These are phyloP conservation scores for Areca catechu DNA, from an alignment of 176 grass and related monocot genomes.

Conservation along the genomic window DNA sequence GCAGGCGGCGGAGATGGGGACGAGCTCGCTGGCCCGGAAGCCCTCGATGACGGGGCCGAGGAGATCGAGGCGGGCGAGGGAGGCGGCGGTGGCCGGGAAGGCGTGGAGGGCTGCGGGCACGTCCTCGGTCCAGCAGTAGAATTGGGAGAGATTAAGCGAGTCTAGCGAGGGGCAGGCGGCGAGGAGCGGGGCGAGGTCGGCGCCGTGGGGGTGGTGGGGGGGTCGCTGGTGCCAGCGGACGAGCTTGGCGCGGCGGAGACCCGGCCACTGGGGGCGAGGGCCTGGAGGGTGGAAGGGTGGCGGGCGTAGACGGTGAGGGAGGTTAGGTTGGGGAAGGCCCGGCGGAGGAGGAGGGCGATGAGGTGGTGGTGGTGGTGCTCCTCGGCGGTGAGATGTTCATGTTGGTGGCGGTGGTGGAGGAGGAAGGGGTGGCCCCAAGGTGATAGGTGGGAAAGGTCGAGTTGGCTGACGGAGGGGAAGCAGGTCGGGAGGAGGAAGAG, in stretches of 20 bases:
- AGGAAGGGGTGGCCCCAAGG: constrained; percentile 66
- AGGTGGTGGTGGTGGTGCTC: constrained; percentile 10
- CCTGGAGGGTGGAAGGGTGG: constrained; percentile 54
- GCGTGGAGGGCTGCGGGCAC: constrained; percentile 39
- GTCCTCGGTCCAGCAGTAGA: constrained; percentile 99
- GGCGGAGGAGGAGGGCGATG: constrained; percentile 31
- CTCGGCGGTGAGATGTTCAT: not conserved
- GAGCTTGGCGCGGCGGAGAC: constrained; percentile 54
- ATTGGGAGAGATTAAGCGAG: constrained; percentile 68
- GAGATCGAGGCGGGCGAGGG: constrained; percentile 63
- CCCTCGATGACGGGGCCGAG: constrained; percentile 64
- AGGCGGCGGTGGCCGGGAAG: constrained; percentile 25
- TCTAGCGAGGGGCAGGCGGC: constrained; percentile 28
- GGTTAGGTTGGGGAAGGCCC: constrained; percentile 54
- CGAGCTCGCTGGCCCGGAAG: constrained; percentile 58
- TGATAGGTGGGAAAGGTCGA: constrained; percentile 80
- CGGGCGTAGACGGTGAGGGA: constrained; percentile 69
- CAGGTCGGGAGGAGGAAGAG: constrained; percentile 25
- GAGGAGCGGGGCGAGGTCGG: constrained; percentile 73
- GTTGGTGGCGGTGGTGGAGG: constrained; percentile 14
- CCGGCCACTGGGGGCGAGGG: constrained; percentile 48
- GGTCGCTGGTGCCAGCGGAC: constrained; percentile 94
- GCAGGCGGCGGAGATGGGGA: constrained; percentile 43
- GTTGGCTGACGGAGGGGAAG: constrained; percentile 58
- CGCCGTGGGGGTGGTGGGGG: constrained; percentile 24